Percentiles rank a stretch among this genome's conserved stretches.
Evolutionary conservation across 2,329 filamentous ascomycete species (phyloP).

Genomic region (Fusarium protoensiforme): DNA sequence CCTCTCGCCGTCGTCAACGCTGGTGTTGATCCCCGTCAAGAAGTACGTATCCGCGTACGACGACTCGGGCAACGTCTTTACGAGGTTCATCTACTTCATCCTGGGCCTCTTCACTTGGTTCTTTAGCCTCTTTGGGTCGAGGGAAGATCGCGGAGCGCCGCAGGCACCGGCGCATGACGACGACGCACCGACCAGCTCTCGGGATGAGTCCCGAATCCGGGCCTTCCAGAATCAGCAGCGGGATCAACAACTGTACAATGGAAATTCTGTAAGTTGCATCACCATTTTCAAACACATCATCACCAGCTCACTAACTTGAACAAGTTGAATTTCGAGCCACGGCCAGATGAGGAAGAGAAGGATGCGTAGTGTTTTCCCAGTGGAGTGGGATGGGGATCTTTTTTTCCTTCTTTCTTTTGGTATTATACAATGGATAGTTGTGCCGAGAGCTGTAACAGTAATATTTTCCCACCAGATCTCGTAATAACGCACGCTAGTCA

Average conservation of each 20-base stretch:
- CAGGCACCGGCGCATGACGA: background rate
- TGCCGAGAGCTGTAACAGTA: conserved; percentile 41
- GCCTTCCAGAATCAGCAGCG: conserved; percentile 60
- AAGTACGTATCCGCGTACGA: conserved; percentile 56
- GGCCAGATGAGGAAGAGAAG: conserved; percentile 67
- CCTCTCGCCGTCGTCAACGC: conserved; percentile 81
- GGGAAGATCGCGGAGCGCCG: conserved; percentile 20
- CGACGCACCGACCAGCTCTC: conserved; percentile 24
- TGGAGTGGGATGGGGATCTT: conserved; percentile 43
- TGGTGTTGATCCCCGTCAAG: conserved; percentile 81
- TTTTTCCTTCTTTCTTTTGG: conserved; percentile 25
- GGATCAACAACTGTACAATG: conserved; percentile 86
- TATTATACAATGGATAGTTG: conserved; percentile 45
- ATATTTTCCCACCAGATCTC: conserved; percentile 29
- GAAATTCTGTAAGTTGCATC: conserved; percentile 78
- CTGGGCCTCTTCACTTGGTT: conserved; percentile 51
- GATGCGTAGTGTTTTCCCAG: conserved; percentile 22
- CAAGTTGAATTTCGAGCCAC: conserved; percentile 76
- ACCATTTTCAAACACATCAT: background rate
- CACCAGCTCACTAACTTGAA: conserved; percentile 41
- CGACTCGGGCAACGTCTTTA: conserved; percentile 43
- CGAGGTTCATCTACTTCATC: conserved; percentile 46
- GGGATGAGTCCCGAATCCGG: conserved; percentile 41
- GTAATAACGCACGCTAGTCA: conserved; percentile 37
- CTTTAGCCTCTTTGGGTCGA: conserved; percentile 45